Percentiles rank a stretch among this genome's conserved stretches.
Conservation (phyloP, 2,329 filamentous ascomycete genomes). For the Sordariomycetes sp. region DNA sequence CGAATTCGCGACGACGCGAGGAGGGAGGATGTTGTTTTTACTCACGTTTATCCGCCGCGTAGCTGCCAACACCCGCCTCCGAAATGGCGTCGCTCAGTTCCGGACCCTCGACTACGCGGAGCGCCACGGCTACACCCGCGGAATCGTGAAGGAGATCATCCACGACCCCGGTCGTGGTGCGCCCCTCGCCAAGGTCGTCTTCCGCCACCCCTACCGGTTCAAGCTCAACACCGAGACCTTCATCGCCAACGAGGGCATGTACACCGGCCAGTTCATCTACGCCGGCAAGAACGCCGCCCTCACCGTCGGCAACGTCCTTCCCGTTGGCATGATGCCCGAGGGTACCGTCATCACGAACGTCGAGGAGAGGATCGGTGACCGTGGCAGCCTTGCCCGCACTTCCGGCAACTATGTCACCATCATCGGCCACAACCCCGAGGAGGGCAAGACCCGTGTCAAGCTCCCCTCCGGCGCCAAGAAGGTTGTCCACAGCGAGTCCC, state of each 20-base stretch:
- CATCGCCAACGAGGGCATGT: conserved; percentile 99
- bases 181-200: conserved; percentile 89
- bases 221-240: conserved; percentile 97
- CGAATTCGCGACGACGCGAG: neutral
- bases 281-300: conserved; percentile 97
- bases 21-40: conserved; percentile 6
- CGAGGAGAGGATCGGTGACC: conserved; percentile 97
- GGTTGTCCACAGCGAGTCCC: conserved; percentile 79
- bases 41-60: conserved; percentile 10
- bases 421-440: conserved; percentile 93
- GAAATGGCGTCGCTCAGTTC: conserved; percentile 81
- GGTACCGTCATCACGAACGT: conserved; percentile 99
- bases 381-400: conserved; percentile 89
- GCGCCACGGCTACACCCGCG: conserved; percentile 94
- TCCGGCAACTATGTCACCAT: conserved; percentile 99
- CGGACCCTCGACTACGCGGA: conserved; percentile 92
- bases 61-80: conserved; percentile 78
- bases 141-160: conserved; percentile 97
- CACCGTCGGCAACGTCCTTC: conserved; percentile 95
- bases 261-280: conserved; percentile 99
- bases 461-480: conserved; percentile 98
- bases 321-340: conserved; percentile 87
- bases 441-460: conserved; percentile 99
- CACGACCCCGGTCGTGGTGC: conserved; percentile 98
- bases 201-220: conserved; percentile 98